Evolutionary conservation across 257 asterid species (phyloP), one percentile per base, ranked within the genome.

Genomic region (Linaria vulgaris): DNA sequence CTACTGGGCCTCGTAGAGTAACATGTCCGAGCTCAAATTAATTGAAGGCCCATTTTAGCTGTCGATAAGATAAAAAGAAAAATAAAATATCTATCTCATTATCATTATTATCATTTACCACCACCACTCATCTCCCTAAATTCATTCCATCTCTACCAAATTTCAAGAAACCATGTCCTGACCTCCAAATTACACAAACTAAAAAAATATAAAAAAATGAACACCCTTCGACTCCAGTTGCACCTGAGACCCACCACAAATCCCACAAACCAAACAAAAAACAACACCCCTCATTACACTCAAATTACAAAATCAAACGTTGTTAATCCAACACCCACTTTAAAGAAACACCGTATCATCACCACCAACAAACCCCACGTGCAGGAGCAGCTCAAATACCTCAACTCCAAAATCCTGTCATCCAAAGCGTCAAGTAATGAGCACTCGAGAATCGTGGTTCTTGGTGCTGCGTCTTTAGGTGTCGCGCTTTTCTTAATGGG

Each of bases 401-500:
- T 34, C 41, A 34, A 7, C 10, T 34, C 41, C 19, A 25, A 19
- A 34, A 34, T 34, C 10, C 9, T 8, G 41, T 34, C 41, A 34
- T 3, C 41, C 5, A 34, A 27, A 19, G n/a, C 21, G n/a, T 69
- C 80, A 48, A 20, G n/a, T n/a, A n/a, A 61, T 34, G 73, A 46
- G 54, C 48, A 53, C n/a, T 83, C 91, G 43, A 79, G 78, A 53
- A 4, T 59, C 46, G 70, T 75, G 78, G 41, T 84, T 9, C 0
- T 79, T n/a, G 96, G 87, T 20, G 85, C 82, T 12, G 59, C 74
- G 38, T 68, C 86, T 2, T 67, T 84, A 22, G 96, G 95, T 19
- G 31, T 85, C 1, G 85, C 84, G 1, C 31, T 82, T 12, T 56
- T 94, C 6, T 23, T 90, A 16, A 79, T 87, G 96, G 88, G 95